Evolutionary conservation across 2,329 filamentous ascomycete genomes (phyloP).

Genomic region (Raffaelea albimanens): DNA sequence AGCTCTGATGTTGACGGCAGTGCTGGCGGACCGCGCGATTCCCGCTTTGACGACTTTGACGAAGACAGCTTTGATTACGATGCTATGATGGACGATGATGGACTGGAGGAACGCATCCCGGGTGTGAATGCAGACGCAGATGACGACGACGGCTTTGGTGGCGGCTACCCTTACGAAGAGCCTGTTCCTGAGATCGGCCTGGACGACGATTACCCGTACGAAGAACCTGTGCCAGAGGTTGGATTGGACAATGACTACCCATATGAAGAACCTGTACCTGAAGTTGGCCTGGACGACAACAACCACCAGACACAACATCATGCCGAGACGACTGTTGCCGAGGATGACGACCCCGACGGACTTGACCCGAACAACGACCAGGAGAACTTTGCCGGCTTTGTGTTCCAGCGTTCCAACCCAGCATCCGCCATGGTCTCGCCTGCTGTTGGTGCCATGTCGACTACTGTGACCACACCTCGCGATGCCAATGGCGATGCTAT

Average conservation of each 20-base stretch:
- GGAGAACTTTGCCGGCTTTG: constrained; percentile 52
- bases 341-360: constrained; percentile 19
- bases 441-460: constrained; percentile 31
- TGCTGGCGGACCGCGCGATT: constrained; percentile 29
- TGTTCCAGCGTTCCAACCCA: constrained; percentile 45
- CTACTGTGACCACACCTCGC: constrained; percentile 44
- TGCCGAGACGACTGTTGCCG: constrained; percentile 8
- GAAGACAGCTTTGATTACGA: constrained; percentile 53
- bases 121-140: constrained; percentile 33
- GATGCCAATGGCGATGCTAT: constrained; percentile 46
- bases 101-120: constrained; percentile 58
- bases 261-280: constrained; percentile 37
- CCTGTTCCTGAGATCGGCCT: constrained; percentile 23
- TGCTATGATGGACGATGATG: constrained; percentile 56
- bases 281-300: not conserved
- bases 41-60: constrained; percentile 52
- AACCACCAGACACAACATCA: constrained; percentile 4
- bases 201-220: not conserved
- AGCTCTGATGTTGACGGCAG: constrained; percentile 16
- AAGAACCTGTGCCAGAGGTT: not conserved
- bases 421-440: constrained; percentile 42
- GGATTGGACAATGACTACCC: constrained; percentile 32
- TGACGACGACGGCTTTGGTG: constrained; percentile 30
- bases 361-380: constrained; percentile 45
- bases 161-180: constrained; percentile 38